Conservation (phyloP, 176 grass and related monocot genomes). For the Eragrostis curvula region DNA sequence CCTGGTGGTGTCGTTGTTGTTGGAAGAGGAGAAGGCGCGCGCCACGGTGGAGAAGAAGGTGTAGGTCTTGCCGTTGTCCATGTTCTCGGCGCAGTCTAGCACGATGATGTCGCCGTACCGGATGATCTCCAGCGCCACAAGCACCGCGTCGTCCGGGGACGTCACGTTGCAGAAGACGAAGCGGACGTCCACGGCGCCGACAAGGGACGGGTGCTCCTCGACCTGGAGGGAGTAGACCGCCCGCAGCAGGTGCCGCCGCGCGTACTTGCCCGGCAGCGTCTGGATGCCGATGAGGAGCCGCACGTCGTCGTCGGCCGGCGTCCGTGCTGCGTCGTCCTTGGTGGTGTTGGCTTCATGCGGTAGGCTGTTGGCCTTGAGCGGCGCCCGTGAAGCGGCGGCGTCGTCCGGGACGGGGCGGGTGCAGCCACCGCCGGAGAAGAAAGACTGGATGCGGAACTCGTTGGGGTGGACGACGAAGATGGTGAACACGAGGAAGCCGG, state of each 20-base stretch:
- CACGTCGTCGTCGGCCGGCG: conserved; percentile 21
- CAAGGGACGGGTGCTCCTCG: conserved; percentile 29
- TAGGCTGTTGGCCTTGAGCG: not conserved
- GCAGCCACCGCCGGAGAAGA: conserved; percentile 45
- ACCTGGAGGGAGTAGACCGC: conserved; percentile 65
- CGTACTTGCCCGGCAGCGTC: conserved; percentile 49
- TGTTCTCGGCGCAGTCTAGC: conserved; percentile 74
- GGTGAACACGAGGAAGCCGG: conserved; percentile 63
- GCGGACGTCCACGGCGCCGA: conserved; percentile 54
- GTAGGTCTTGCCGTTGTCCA: conserved; percentile 86
- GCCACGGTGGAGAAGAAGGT: conserved; percentile 62
- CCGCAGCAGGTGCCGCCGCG: conserved; percentile 72
- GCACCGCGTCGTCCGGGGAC: conserved; percentile 51
- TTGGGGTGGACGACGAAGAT: conserved; percentile 65
- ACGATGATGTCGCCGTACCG: conserved; percentile 67
- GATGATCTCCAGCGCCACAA: conserved; percentile 60
- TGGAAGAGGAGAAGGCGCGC: not conserved
- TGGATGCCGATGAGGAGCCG: conserved; percentile 67
- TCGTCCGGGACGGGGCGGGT: not conserved
- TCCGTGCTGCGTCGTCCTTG: not conserved
- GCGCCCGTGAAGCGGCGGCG: not conserved
- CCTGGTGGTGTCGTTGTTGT: not conserved
- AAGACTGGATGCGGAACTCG: conserved; percentile 51
- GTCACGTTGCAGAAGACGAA: conserved; percentile 88
- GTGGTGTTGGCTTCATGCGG: not conserved